Base-by-base conservation (phyloP, 2,329 filamentous ascomycete species). In the Cladosporium austrohemisphaericum region DNA sequence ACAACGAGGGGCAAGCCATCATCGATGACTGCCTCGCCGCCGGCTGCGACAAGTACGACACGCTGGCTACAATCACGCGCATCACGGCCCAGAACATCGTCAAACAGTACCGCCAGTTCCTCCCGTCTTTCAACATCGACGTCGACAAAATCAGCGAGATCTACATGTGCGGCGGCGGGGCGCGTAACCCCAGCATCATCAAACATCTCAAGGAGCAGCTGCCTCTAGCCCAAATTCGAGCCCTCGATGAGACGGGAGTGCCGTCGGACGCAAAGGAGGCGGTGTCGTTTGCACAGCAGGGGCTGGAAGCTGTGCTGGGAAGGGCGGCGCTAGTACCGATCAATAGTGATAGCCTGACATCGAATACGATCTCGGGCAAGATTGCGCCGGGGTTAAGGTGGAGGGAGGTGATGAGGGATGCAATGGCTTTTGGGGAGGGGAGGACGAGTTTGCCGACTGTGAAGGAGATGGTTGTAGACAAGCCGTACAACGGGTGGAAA, bases 281-380 rank as follows among this genome's bases (percentile, higher is more conserved):
- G 7, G 61, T 66, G 1, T 62, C 62, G 1, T 66, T 66, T 36
- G 64, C 64, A 2, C 64, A 65, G 62, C 63, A 66, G 40, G 64
- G 63, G 10, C 63, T 66, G 59, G 63, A 66, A 45, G 62, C 63
- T 23, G 37, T 66, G 6, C 52, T 66, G 2, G 64, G 64, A 14
- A 49, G 64, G 50, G 64, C 64, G 11, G 53, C 45, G 16, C 28
- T 49, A 31, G 45, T 41, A 14, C 45, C 45, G 22, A 41, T 49
- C 22, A 49, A 49, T 16, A 40, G 45, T 32, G 45, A 49, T 37
- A 49, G 33, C 33, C 33, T 49, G 26, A 49, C 35, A 16, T 35
- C 45, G 45, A 41, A 49, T 37, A 49, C 45, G 23, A 49, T 49
- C 35, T 49, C 45, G 6, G 45, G 45, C 25, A 49, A 49, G 35